Evolutionary conservation across 169 alveolate genomes (phyloP), one percentile per base, ranked within the genome.

Genomic region (Cryptosporidium meleagridis): DNA sequence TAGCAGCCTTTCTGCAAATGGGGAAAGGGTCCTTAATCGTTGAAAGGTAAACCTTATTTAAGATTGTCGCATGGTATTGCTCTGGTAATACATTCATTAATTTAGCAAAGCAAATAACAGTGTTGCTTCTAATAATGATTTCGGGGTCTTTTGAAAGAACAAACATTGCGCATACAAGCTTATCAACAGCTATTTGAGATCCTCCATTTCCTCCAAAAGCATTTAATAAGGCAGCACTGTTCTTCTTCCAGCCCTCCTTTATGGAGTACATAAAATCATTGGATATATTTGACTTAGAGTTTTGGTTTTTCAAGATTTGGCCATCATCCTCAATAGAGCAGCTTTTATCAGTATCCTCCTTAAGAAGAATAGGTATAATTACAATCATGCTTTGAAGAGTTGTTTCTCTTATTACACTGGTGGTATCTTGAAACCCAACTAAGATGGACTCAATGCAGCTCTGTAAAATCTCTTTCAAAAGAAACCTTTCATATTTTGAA

Each of bases 331-430:
- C 89, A 41, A 4, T 3, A 6, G 75, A 44, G 6, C n/a, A 10
- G 10, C 4, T n/a, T 21, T 29, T n/a, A 21, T 80, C 75, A 9
- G 29, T n/a, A 16, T 61, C 51, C 26, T 65, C 73, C 68, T 31
- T 62, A 21, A 80, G 39, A 61, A 80, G 75, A 14, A 62, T 26
- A 21, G 89, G 89, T 41, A 80, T 80, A 29, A 80, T 80, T 21
- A 39, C 69, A 33, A 65, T 80, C 89, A 80, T 80, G 21, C 89
- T 80, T 80, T 80, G 89, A 9, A 80, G 75, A 44, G 89, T 80
- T 16, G 75, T 67, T 44, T 80, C 89, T 80, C 89, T 80, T 31
- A 80, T 80, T 16, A 80, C 45, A 45, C 62, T 37, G 12, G 75
- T 58, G 16, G 89, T 62, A 48, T 80, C 89, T 45, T 80, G 89